Evolutionary conservation across 1,284 basidiomycete species (phyloP).

Genomic region (Apiotrichum mycotoxinovorans): DNA sequence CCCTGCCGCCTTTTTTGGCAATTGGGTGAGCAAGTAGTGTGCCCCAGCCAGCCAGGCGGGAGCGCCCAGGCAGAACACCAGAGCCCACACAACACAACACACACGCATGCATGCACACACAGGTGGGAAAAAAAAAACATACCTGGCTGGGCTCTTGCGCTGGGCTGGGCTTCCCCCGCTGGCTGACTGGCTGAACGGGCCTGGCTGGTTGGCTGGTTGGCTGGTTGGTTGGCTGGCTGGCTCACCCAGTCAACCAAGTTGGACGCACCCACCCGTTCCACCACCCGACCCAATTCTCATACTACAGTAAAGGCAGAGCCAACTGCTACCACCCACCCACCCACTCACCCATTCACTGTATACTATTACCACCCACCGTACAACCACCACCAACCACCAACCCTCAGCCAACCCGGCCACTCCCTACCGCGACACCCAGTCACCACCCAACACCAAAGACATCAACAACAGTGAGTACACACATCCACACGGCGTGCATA

Average conservation of each 20-base stretch:
- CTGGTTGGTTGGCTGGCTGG: too few relatives aligned
- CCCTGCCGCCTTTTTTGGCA: too few relatives aligned
- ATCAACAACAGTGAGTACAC: constrained; percentile 3
- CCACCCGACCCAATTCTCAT: constrained; percentile 5
- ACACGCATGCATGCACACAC: too few relatives aligned
- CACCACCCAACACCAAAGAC: not conserved
- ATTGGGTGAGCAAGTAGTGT: too few relatives aligned
- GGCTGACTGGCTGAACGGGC: too few relatives aligned
- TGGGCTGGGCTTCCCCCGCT: too few relatives aligned
- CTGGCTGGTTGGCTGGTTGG: too few relatives aligned
- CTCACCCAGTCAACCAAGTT: not conserved
- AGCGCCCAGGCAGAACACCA: too few relatives aligned
- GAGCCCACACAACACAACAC: too few relatives aligned
- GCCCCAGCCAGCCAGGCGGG: too few relatives aligned
- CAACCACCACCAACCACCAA: not conserved
- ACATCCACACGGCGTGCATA: not conserved
- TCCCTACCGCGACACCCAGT: not conserved
- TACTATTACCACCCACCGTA: not conserved
- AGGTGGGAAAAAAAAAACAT: too few relatives aligned
- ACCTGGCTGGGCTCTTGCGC: too few relatives aligned
- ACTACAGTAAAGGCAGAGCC: not conserved
- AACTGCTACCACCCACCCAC: not conserved
- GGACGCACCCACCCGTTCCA: constrained; percentile 1
- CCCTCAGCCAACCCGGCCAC: not conserved
- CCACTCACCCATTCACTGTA: not conserved